Base-by-base conservation (phyloP, 208 protist species). In the Trypanosoma scelopori region DNA sequence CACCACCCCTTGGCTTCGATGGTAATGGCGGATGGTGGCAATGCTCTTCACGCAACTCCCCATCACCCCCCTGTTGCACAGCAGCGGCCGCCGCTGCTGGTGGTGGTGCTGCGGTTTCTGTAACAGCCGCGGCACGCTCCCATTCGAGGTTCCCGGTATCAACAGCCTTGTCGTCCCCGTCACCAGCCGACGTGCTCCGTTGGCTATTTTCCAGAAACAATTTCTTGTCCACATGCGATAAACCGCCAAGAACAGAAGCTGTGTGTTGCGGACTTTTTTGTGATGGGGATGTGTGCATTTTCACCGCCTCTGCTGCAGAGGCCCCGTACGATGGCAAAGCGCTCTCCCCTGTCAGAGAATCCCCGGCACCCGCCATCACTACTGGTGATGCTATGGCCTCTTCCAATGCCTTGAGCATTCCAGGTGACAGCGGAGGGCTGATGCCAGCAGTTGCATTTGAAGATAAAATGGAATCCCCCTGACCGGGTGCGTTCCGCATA, bases 361-460 rank as follows among this genome's bases (percentile, higher is more conserved):
- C 3, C 22, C 51, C 56, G 6, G 45, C 9, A 12, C 23, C 35
- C 22, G 39, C 13, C 28, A 37, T 32, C 25, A 55, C 56, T 0
- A 55, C 56, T 0, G 50, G 55, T 37, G 65, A 63, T 30, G 56
- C 43, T 18, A 57, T 35, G 43, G 64, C 28, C 25, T 71, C 65
- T 18, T 52, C 65, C 27, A 58, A 20, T n/a, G 49, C 37, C 30
- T 45, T 46, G 27, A 59, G 15, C 25, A 63, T 41, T 18, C 43
- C 27, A 5, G 55, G 57, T 0, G 49, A 60, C 4, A 71, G 0
- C 23, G 65, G 56, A 13, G 57, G 18, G 20, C 48, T 65, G 7
- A 20, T 41, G 25, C 35, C 22, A 16, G n/a, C 5, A 37, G 5
- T 45, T 56, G 45, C 37, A 35, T 25, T 57, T 22, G 25, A 23